phyloP scores from a whole-genome alignment of 1,284 basidiomycete genomes.

The Coniferiporia weirii region DNA sequence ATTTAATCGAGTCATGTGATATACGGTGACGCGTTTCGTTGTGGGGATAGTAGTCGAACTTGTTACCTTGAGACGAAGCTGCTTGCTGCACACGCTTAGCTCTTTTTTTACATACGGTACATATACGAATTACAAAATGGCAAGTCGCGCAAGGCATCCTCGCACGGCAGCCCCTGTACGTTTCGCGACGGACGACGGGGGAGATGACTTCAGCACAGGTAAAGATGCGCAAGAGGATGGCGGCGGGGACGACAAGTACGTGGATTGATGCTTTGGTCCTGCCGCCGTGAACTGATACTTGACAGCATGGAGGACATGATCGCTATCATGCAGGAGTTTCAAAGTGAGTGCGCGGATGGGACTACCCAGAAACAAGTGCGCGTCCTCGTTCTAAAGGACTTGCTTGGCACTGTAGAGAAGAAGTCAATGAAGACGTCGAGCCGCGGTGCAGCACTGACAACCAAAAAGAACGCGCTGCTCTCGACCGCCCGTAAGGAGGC shows the following conservation, averaged over 20 bases:
- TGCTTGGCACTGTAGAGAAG: conserved; percentile 22
- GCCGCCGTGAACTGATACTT: neutral
- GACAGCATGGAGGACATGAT: conserved; percentile 28
- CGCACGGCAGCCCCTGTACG: conserved; percentile 12
- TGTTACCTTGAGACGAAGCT: too few relatives aligned
- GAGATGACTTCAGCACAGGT: conserved; percentile 17
- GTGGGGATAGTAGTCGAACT: too few relatives aligned
- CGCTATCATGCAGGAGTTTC: conserved; percentile 29
- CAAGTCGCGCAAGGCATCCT: conserved; percentile 7
- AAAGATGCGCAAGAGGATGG: conserved; percentile 19
- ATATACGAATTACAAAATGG: neutral
- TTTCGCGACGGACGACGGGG: conserved; percentile 4
- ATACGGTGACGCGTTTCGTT: too few relatives aligned
- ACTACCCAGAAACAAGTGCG: neutral
- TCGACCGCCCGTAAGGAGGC: conserved; percentile 26
- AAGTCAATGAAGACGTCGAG: conserved; percentile 28
- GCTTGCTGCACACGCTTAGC: neutral
- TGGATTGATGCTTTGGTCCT: neutral
- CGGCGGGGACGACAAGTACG: conserved; percentile 26
- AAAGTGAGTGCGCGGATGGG: conserved; percentile 23
- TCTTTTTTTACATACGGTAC: neutral
- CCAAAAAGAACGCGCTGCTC: conserved; percentile 28
- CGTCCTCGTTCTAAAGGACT: neutral
- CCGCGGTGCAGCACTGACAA: conserved; percentile 27
- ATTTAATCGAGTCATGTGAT: too few relatives aligned